A percentile compares a stretch with the other conserved stretches of the same genome.
Evolutionary conservation across 805 yeast genomes (phyloP).

Genomic region (Hanseniaspora pseudoguilliermondii): DNA sequence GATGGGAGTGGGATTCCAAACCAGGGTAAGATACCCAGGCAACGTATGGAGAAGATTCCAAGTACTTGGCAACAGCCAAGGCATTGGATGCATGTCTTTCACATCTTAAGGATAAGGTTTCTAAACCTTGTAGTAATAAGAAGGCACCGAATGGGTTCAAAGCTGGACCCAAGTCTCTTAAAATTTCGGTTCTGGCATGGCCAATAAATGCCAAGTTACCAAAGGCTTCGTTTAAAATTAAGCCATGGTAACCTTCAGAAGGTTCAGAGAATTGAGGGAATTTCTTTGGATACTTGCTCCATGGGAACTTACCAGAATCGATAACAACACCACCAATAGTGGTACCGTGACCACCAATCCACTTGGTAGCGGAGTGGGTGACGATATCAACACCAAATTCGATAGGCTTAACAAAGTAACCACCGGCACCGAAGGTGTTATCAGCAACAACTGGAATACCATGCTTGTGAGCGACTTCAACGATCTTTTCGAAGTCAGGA

Average conservation of each 20-base stretch:
- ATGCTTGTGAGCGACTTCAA: conserved; percentile 65
- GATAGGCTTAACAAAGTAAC: conserved; percentile 70
- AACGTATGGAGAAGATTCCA: conserved; percentile 63
- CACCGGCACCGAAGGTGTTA: conserved; percentile 96
- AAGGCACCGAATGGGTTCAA: conserved; percentile 82
- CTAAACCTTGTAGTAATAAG: conserved; percentile 79
- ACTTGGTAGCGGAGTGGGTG: conserved; percentile 89
- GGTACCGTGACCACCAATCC: conserved; percentile 97
- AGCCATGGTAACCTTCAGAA: conserved; percentile 87
- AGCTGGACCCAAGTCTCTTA: conserved; percentile 87
- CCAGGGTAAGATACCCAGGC: conserved; percentile 91
- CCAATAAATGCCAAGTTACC: conserved; percentile 70
- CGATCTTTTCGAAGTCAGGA: conserved; percentile 75
- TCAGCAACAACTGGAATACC: conserved; percentile 89
- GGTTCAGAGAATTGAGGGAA: conserved; percentile 89
- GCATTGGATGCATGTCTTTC: conserved; percentile 86
- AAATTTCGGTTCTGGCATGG: conserved; percentile 67
- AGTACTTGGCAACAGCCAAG: conserved; percentile 59
- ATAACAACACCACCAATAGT: conserved; percentile 85
- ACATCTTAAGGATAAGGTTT: conserved; percentile 83
- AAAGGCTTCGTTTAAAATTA: conserved; percentile 65
- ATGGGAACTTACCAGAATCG: conserved; percentile 87
- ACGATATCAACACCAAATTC: conserved; percentile 86
- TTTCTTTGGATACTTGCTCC: conserved; percentile 71
- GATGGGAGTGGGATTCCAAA: conserved; percentile 60